Percentiles rank a stretch among this genome's conserved stretches.
Evolutionary conservation across 371 early-diverging fungal species (phyloP).

Genomic region (Zancudomyces culisetae): DNA sequence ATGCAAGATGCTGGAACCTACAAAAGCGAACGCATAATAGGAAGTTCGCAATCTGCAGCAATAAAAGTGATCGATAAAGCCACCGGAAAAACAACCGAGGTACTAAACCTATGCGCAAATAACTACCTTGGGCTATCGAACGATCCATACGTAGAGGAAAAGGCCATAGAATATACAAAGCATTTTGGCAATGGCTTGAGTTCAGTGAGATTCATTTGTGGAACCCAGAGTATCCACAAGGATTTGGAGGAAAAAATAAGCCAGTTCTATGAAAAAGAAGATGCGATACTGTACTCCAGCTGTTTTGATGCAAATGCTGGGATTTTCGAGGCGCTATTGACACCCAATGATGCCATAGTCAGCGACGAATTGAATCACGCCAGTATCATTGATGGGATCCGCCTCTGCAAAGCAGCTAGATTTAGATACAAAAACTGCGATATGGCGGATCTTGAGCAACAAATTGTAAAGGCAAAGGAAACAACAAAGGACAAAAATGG

Average conservation of each 20-base stretch:
- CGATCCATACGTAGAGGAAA: slow-evolving; percentile 28
- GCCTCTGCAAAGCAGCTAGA: slow-evolving; percentile 37
- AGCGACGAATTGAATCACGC: slow-evolving; percentile 42
- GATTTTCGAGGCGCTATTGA: slow-evolving; percentile 36
- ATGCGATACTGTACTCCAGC: slow-evolving; percentile 41
- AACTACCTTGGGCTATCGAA: slow-evolving; percentile 39
- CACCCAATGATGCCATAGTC: slow-evolving; percentile 36
- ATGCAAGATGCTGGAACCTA: slow-evolving; percentile 34
- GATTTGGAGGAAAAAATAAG: slow-evolving; percentile 32
- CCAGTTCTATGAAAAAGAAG: slow-evolving; percentile 30
- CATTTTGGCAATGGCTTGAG: slow-evolving; percentile 36
- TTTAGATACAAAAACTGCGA: slow-evolving; percentile 37
- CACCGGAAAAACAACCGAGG: slow-evolving; percentile 9
- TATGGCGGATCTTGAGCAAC: slow-evolving; percentile 29
- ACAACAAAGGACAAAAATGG: slow-evolving; percentile 17
- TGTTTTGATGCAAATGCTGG: slow-evolving; percentile 50
- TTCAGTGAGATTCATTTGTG: slow-evolving; percentile 43
- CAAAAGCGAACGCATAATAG: slow-evolving; percentile 36
- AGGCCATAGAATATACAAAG: slow-evolving; percentile 25
- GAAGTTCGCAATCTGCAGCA: slow-evolving; percentile 27
- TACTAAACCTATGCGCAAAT: slow-evolving; percentile 41
- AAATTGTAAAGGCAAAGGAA: slow-evolving; percentile 25
- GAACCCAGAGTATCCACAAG: slow-evolving; percentile 43
- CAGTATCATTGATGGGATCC: slow-evolving; percentile 42
- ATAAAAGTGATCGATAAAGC: slow-evolving; percentile 26